These are phyloP conservation scores for Penicillium occitanis DNA, from an alignment of 2,329 filamentous ascomycete species.

Conservation along the genomic window DNA sequence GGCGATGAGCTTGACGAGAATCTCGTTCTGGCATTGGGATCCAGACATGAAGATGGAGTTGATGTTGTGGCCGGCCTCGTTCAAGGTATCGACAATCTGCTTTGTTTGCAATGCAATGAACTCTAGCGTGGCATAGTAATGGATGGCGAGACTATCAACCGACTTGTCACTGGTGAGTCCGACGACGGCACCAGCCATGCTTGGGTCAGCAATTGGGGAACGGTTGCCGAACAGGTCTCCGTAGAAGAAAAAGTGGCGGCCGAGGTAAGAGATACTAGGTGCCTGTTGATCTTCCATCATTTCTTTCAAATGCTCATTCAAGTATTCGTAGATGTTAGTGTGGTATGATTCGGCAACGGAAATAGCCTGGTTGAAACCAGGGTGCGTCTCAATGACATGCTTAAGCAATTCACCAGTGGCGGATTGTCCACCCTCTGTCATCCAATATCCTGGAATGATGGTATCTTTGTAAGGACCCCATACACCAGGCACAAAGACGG, in stretches of 20 bases:
- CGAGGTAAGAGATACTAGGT: conserved; percentile 79
- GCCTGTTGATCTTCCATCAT: conserved; percentile 68
- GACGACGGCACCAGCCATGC: conserved; percentile 87
- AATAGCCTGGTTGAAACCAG: conserved; percentile 77
- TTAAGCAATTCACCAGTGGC: conserved; percentile 93
- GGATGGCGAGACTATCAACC: conserved; percentile 80
- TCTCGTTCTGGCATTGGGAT: conserved; percentile 91
- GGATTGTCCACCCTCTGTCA: conserved; percentile 95
- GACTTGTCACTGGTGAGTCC: conserved; percentile 85
- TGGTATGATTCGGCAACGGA: conserved; percentile 78
- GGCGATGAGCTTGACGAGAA: conserved; percentile 88
- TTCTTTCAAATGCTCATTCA: conserved; percentile 81
- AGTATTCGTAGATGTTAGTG: conserved; percentile 89
- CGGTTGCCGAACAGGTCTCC: conserved; percentile 97
- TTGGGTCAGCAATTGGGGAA: conserved; percentile 85
- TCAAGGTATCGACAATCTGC: conserved; percentile 95
- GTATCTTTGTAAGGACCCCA: conserved; percentile 98
- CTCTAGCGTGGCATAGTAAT: conserved; percentile 96
- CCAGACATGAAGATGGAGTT: conserved; percentile 98
- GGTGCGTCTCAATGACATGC: conserved; percentile 92
- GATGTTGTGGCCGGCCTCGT: conserved; percentile 81
- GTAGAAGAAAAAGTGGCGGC: conserved; percentile 96
- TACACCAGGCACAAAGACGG: conserved; percentile 91
- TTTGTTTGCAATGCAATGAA: conserved; percentile 97
- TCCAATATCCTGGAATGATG: conserved; percentile 87